Base-by-base conservation (phyloP, 805 yeast species). In the Isabelozyma gotoi region DNA sequence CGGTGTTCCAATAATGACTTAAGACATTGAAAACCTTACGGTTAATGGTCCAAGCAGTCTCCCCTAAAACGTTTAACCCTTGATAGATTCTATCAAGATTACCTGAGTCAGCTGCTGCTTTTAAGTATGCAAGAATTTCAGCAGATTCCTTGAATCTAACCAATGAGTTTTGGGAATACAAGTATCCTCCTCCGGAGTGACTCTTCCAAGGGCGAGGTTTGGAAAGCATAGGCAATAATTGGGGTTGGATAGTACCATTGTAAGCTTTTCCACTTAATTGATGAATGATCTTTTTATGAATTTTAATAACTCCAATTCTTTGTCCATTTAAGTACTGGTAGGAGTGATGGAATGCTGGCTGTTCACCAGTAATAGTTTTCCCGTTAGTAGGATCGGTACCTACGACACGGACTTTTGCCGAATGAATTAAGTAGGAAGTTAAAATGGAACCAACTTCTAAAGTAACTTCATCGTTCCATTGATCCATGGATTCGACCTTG, bases 21-120 rank as follows among this genome's bases (percentile, higher is more conserved):
- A 94, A 76, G 3, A 87, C 74, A 27, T 81, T 75, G 49, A 88
- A 82, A 5, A 94, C 71, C 18, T 69, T 72, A 41, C 81, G 78
- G 61, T 94, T 94, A 27, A 94, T 84, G 1, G 97, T 86, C 99
- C 99, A 94, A 0, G 96, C 77, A 2, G 98, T 87, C 33, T 74
- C 68, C 6, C 98, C 98, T 43, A 92, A 67, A 11, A 86, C 92
- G 58, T 89, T 90, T 46, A 91, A 72, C 3, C 97, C 98, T 40
- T 80, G 77, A 56, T 84, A 86, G 12, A 94, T 85, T 11, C 73
- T 65, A 33, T 80, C 81, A 46, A 94, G 67, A 39, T 78, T 80
- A 7, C 82, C 80, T 19, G 83, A 74, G 20, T 81, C 82, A 7
- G 89, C 80, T 2, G 97, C 96, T 0, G 95, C 94, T 55, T 81